Conservation (phyloP, 352 stramenopile species). For the Globisporangium sylvaticum region DNA sequence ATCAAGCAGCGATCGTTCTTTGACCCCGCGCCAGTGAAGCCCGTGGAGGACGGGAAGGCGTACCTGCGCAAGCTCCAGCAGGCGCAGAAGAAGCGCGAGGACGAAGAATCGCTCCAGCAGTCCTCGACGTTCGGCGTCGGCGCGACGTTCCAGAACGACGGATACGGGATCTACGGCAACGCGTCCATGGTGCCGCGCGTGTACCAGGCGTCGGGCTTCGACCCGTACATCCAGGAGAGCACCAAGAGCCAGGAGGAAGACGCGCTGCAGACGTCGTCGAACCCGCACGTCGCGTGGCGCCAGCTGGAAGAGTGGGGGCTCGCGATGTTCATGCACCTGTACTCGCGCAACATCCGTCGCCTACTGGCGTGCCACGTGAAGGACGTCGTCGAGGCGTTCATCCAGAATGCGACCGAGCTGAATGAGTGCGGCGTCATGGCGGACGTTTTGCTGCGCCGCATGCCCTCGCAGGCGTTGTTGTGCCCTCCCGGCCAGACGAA, state of each 20-base stretch:
- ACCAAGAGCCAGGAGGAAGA: conserved; percentile 65
- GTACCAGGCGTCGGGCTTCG: conserved; percentile 82
- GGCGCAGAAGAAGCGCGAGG: conserved; percentile 36
- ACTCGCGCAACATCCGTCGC: conserved; percentile 77
- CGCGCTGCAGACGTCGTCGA: conserved; percentile 66
- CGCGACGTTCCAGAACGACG: conserved; percentile 47
- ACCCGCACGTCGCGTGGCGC: conserved; percentile 68
- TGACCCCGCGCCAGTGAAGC: conserved; percentile 52
- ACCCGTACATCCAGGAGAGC: conserved; percentile 61
- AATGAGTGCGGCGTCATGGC: conserved; percentile 77
- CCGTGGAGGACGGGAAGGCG: conserved; percentile 67
- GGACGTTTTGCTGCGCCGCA: conserved; percentile 67
- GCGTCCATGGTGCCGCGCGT: conserved; percentile 66
- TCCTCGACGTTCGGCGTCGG: conserved; percentile 41
- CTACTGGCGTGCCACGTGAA: conserved; percentile 83
- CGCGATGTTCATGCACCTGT: conserved; percentile 85
- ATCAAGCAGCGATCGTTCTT: conserved; percentile 65
- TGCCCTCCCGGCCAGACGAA: conserved; percentile 67
- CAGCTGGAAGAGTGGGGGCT: conserved; percentile 75
- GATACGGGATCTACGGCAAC: conserved; percentile 67
- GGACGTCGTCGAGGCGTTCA: conserved; percentile 76
- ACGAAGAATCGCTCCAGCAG: conserved; percentile 50
- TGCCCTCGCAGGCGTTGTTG: conserved; percentile 68
- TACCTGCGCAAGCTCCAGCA: conserved; percentile 67
- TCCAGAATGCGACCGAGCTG: conserved; percentile 77